These are phyloP conservation scores for Backusella sp. DNA, from an alignment of 192 early-diverging fungal genomes.

Conservation along the genomic window DNA sequence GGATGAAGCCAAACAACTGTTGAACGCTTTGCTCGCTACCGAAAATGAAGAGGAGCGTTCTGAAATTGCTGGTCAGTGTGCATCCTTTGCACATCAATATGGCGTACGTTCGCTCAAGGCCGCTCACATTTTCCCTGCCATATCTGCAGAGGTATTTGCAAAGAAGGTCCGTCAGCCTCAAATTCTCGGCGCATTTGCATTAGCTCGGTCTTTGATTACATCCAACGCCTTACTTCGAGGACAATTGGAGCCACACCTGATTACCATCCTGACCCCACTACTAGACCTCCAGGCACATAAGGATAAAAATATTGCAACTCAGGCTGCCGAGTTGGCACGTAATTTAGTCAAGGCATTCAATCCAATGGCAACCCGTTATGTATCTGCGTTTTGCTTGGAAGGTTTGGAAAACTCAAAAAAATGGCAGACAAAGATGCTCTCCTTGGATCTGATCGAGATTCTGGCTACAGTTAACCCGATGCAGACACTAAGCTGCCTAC, in stretches of 20 bases:
- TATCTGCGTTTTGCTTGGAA: conserved; percentile 61
- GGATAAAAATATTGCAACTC: conserved; percentile 38
- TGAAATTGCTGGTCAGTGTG: conserved; percentile 22
- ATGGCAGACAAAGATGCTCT: conserved; percentile 70
- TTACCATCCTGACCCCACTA: conserved; percentile 61
- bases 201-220: conserved; percentile 18
- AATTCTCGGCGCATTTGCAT: neutral
- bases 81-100: conserved; percentile 44
- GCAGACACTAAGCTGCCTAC: conserved; percentile 45
- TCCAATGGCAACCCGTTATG: conserved; percentile 44
- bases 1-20: conserved; percentile 25
- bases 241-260: conserved; percentile 66
- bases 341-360: conserved; percentile 37
- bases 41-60: conserved; percentile 18
- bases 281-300: conserved; percentile 60
- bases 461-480: conserved; percentile 45
- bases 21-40: conserved; percentile 6
- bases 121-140: conserved; percentile 56
- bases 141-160: conserved; percentile 59
- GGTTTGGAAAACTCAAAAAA: conserved; percentile 73
- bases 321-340: conserved; percentile 41
- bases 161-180: conserved; percentile 51
- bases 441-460: conserved; percentile 44
- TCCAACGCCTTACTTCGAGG: conserved; percentile 54
- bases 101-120: conserved; percentile 58